phyloP scores from a whole-genome alignment of 495 filamentous ascomycete genomes.

The Pseudevernia furfuracea region DNA sequence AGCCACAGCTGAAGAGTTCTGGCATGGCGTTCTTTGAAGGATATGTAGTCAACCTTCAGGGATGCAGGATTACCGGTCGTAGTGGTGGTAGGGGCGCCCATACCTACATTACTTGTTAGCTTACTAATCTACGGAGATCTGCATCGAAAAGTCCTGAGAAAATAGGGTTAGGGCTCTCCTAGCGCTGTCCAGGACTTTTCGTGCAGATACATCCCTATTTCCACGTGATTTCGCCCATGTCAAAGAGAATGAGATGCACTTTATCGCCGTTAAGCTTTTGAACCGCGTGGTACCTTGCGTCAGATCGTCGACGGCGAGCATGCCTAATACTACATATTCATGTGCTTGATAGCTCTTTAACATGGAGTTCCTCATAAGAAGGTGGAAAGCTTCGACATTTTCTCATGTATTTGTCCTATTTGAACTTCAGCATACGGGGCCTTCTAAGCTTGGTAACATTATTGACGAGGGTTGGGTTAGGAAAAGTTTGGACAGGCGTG shows the following conservation, averaged over 20 bases:
- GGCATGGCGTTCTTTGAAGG: not conserved
- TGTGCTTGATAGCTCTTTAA: not conserved
- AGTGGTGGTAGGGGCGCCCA: no score
- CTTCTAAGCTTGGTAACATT: not conserved
- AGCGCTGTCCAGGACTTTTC: no score
- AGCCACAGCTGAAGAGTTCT: slow-evolving; percentile 14
- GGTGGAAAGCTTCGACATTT: not conserved
- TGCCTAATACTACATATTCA: not conserved
- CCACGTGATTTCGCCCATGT: no score
- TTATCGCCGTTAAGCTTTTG: slow-evolving; percentile 10
- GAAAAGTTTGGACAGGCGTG: not conserved
- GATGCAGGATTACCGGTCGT: no score
- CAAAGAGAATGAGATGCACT: no score
- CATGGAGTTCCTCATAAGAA: not conserved
- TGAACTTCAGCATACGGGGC: not conserved
- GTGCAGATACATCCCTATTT: no score
- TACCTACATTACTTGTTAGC: no score
- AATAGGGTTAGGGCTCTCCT: no score
- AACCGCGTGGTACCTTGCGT: slow-evolving; percentile 13
- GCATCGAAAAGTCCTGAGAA: no score
- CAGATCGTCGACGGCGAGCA: slow-evolving; percentile 12
- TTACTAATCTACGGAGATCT: no score
- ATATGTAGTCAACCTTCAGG: not conserved
- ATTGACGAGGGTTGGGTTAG: not conserved
- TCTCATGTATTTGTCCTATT: not conserved